These are phyloP conservation scores for Craterostigma plantagineum DNA, from an alignment of 257 asterid genomes.

Conservation along the genomic window DNA sequence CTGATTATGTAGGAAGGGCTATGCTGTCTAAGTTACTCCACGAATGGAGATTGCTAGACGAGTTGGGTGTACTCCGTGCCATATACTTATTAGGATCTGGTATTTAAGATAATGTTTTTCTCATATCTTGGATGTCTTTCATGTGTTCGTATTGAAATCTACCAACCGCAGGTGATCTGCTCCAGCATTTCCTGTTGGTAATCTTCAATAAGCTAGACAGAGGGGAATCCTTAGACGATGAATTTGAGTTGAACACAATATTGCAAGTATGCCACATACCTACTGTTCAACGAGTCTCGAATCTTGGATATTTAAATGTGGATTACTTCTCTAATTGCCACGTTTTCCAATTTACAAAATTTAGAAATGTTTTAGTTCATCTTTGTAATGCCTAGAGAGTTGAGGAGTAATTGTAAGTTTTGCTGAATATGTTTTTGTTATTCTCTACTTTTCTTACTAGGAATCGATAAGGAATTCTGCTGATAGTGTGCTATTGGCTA, in stretches of 20 bases:
- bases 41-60: slow-evolving; percentile 89
- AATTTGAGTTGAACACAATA: slow-evolving; percentile 84
- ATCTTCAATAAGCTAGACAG: slow-evolving; percentile 76
- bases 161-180: slow-evolving; percentile 61
- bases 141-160: slow-evolving; percentile 8
- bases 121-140: neutral
- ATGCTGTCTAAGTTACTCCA: slow-evolving; percentile 61
- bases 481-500: slow-evolving; percentile 55
- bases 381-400: no score
- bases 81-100: slow-evolving; percentile 96
- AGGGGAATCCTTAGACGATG: slow-evolving; percentile 84
- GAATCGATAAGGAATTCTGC: slow-evolving; percentile 90
- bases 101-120: slow-evolving; percentile 9
- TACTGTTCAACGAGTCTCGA: slow-evolving; percentile 7
- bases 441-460: slow-evolving; percentile 21
- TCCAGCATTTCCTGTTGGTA: slow-evolving; percentile 82
- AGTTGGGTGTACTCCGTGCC: slow-evolving; percentile 79
- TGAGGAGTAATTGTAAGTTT: no score
- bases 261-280: slow-evolving; percentile 83
- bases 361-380: no score
- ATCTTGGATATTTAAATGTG: slow-evolving; percentile 1
- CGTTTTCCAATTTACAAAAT: neutral
- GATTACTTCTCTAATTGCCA: slow-evolving; percentile 2
- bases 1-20: slow-evolving; percentile 71
- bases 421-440: no score